These are phyloP conservation scores for Sparassis latifolia DNA, from an alignment of 1,284 basidiomycete species.

Conservation along the genomic window DNA sequence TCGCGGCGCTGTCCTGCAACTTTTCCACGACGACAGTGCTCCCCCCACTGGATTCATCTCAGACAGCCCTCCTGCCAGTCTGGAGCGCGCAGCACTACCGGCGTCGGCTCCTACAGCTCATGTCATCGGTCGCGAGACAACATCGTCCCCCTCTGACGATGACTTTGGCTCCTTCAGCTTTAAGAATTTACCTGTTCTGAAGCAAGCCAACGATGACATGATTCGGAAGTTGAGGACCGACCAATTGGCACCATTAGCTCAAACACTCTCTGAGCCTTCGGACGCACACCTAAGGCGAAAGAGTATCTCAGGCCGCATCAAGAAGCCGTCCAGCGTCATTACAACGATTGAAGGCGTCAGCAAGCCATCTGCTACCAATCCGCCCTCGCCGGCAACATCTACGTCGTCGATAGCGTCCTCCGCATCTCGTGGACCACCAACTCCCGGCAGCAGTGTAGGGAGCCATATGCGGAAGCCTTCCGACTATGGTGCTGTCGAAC, in stretches of 20 bases:
- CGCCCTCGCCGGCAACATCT: slow-evolving; percentile 87
- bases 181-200: slow-evolving; percentile 95
- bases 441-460: slow-evolving; percentile 48
- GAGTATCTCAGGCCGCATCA: slow-evolving; percentile 68
- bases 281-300: slow-evolving; percentile 55
- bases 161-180: slow-evolving; percentile 98
- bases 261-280: slow-evolving; percentile 63
- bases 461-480: slow-evolving; percentile 78
- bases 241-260: slow-evolving; percentile 65
- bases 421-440: slow-evolving; percentile 75
- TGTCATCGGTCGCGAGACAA: slow-evolving; percentile 41
- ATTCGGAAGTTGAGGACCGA: slow-evolving; percentile 91
- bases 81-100: slow-evolving; percentile 29
- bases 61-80: slow-evolving; percentile 37
- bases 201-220: slow-evolving; percentile 98
- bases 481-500: slow-evolving; percentile 78
- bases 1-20: slow-evolving; percentile 83
- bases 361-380: slow-evolving; percentile 55
- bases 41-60: slow-evolving; percentile 40
- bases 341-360: slow-evolving; percentile 50
- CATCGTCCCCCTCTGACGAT: slow-evolving; percentile 55
- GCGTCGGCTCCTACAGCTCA: slow-evolving; percentile 31
- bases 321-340: slow-evolving; percentile 72
- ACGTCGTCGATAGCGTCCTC: slow-evolving; percentile 91
- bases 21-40: slow-evolving; percentile 77